Conservation (phyloP, 2,329 filamentous ascomycete genomes). For the Ceratocystis cacaofunesta region DNA sequence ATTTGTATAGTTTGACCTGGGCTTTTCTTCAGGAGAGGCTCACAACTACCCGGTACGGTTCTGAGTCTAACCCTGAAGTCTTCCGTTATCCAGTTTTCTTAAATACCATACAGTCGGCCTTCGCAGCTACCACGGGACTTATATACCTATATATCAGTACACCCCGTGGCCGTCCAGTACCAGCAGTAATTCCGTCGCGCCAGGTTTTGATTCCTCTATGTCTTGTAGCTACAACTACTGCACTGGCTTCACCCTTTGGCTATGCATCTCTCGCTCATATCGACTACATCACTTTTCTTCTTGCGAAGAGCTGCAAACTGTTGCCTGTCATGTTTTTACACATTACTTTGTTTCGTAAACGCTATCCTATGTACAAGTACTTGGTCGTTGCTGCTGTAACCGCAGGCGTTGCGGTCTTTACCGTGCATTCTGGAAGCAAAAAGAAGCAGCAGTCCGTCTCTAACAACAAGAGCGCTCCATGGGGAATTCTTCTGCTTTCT, state of each 20-base stretch:
- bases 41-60: conserved; percentile 76
- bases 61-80: conserved; percentile 48
- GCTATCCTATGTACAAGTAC: conserved; percentile 94
- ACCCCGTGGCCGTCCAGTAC: conserved; percentile 27
- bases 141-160: conserved; percentile 62
- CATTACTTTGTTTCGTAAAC: conserved; percentile 74
- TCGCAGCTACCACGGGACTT: conserved; percentile 70
- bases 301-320: conserved; percentile 95
- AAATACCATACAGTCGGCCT: conserved; percentile 86
- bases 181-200: conserved; percentile 61
- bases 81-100: conserved; percentile 93
- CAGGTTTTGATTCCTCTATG: conserved; percentile 63
- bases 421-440: conserved; percentile 57
- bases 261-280: conserved; percentile 86
- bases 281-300: conserved; percentile 95
- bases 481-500: conserved; percentile 68
- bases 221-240: conserved; percentile 74
- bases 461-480: conserved; percentile 41
- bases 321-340: conserved; percentile 98
- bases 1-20: conserved; percentile 66
- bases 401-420: conserved; percentile 85
- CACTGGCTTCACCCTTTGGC: conserved; percentile 85
- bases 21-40: conserved; percentile 93
- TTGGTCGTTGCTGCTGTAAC: conserved; percentile 84
- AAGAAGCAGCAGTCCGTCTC: conserved; percentile 31